These are phyloP conservation scores for Bauhinia variegata DNA, from an alignment of 306 rosid genomes.

Conservation along the genomic window DNA sequence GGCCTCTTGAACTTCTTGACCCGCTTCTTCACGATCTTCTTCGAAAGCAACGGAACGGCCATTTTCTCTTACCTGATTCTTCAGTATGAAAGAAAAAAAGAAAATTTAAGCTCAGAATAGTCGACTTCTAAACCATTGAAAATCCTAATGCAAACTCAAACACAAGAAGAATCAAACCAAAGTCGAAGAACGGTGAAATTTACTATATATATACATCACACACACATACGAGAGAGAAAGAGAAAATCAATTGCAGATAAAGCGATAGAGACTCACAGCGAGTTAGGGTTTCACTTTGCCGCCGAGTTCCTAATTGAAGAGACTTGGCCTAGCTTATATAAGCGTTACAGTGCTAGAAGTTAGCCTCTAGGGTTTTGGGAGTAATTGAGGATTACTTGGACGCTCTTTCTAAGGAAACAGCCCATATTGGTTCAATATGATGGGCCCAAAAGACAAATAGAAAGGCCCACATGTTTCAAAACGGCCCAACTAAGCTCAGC, in stretches of 20 bases:
- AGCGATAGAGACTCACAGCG: background rate
- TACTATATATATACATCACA: no score
- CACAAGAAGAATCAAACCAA: background rate
- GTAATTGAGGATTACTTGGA: no score
- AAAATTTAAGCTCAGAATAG: background rate
- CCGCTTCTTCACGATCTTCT: slow-evolving; percentile 80
- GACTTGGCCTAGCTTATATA: background rate
- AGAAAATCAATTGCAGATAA: background rate
- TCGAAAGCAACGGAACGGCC: slow-evolving; percentile 77
- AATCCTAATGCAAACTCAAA: background rate
- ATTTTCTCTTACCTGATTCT: slow-evolving; percentile 21
- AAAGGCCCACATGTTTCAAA: background rate
- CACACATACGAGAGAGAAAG: no score
- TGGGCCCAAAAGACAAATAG: background rate
- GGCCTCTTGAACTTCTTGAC: slow-evolving; percentile 80
- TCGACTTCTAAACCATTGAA: background rate
- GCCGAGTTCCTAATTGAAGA: background rate
- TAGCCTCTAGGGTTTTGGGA: slow-evolving; percentile 22
- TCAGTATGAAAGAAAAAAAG: background rate
- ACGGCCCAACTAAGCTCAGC: no score
- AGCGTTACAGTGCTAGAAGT: background rate
- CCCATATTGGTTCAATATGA: no score
- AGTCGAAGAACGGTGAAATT: background rate
- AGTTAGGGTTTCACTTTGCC: slow-evolving; percentile 1
- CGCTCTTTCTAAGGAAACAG: no score